Conservation (phyloP, 768 basidiomycete genomes). For the Mycena vitilis region DNA sequence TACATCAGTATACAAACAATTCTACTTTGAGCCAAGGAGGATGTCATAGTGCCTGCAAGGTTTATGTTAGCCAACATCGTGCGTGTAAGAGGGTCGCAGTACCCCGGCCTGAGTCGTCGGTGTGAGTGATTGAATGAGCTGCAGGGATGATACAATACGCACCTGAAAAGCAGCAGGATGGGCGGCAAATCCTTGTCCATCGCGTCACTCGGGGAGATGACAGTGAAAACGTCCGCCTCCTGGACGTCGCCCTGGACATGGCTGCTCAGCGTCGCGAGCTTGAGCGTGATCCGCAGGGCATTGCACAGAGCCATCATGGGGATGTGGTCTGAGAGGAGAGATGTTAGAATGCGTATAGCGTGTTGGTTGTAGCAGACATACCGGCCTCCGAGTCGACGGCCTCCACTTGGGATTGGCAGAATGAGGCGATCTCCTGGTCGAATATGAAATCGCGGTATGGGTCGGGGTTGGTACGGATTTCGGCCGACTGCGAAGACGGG, state of each 20-base stretch:
- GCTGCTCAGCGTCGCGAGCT: conserved; percentile 68
- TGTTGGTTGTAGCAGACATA: conserved; percentile 56
- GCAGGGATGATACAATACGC: conserved; percentile 16
- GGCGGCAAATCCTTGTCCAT: conserved; percentile 63
- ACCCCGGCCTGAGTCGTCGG: too few relatives aligned
- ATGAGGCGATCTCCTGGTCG: conserved; percentile 79
- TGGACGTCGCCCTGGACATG: conserved; percentile 64
- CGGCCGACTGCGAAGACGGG: conserved; percentile 65
- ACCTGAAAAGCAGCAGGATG: conserved; percentile 79
- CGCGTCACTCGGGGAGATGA: conserved; percentile 49
- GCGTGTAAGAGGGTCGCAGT: too few relatives aligned
- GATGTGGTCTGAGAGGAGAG: conserved; percentile 25
- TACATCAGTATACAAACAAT: neutral
- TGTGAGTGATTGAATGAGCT: conserved; percentile 11
- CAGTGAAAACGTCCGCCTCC: conserved; percentile 68
- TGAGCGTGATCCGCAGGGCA: conserved; percentile 34
- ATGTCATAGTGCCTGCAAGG: conserved; percentile 90
- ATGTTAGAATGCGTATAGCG: neutral
- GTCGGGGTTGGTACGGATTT: conserved; percentile 74
- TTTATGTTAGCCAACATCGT: conserved; percentile 49
- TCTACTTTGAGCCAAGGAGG: conserved; percentile 44
- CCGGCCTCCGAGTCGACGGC: conserved; percentile 83
- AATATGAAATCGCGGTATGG: conserved; percentile 79
- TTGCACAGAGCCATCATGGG: conserved; percentile 38
- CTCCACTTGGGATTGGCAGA: conserved; percentile 85